Evolutionary conservation across 306 rosid genomes (phyloP).

Genomic region (Quercus ilex): DNA sequence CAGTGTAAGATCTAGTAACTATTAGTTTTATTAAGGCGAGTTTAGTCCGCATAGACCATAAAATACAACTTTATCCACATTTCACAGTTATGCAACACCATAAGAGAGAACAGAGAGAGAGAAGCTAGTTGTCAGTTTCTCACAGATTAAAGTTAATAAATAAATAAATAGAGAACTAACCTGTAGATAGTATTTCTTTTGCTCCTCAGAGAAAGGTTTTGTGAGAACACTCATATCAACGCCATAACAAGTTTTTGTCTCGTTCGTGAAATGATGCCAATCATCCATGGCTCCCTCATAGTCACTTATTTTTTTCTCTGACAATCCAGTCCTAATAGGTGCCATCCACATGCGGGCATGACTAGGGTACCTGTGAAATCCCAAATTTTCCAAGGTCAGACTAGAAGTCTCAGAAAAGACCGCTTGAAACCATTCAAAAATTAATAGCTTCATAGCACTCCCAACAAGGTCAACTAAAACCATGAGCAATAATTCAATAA

Average conservation of each 20-base stretch:
- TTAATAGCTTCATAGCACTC: not conserved
- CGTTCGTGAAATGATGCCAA: slow-evolving; percentile 65
- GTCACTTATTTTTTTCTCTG: slow-evolving; percentile 62
- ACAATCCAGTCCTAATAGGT: slow-evolving; percentile 75
- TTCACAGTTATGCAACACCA: not conserved
- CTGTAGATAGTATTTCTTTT: slow-evolving; percentile 92
- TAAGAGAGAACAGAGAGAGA: not conserved
- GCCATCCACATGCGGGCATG: slow-evolving; percentile 99
- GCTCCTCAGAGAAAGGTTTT: slow-evolving; percentile 84
- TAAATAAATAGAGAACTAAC: slow-evolving; percentile 33
- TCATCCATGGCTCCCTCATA: slow-evolving; percentile 75
- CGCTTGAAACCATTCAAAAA: slow-evolving; percentile 13
- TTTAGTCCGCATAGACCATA: not conserved
- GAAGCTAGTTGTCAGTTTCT: not conserved
- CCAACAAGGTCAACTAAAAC: slow-evolving; percentile 6
- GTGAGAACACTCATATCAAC: slow-evolving; percentile 89
- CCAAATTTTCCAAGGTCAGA: slow-evolving; percentile 21
- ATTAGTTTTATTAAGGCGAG: not conserved
- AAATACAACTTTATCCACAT: not conserved
- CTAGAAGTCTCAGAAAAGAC: slow-evolving; percentile 2
- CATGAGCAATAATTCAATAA: not conserved
- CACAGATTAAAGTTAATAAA: not conserved
- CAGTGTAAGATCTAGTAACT: not conserved
- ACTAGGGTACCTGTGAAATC: slow-evolving; percentile 86
- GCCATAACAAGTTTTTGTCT: slow-evolving; percentile 71